Evolutionary conservation across 257 asterid species (phyloP).

Genomic region (Solanum peruvianum): DNA sequence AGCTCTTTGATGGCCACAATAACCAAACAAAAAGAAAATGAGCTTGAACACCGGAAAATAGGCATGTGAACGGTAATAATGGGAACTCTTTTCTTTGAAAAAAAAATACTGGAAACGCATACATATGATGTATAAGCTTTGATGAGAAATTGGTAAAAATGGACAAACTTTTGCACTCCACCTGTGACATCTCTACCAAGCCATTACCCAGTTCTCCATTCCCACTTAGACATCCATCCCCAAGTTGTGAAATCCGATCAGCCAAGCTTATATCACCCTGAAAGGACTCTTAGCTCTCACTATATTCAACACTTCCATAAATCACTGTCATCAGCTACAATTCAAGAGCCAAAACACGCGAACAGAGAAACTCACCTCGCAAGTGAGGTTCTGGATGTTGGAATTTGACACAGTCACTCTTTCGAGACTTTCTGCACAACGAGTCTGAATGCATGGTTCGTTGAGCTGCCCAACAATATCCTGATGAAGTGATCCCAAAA

Average conservation of each 20-base stretch:
- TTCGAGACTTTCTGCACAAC: not conserved
- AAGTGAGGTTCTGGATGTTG: not conserved
- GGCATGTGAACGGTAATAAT: not conserved
- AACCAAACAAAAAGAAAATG: constrained; percentile 2
- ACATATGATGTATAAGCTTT: not conserved
- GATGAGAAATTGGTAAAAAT: not conserved
- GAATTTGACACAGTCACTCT: not conserved
- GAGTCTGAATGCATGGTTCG: not conserved
- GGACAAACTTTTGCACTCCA: not conserved
- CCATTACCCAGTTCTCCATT: not conserved
- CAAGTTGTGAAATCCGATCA: not conserved
- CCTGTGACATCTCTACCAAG: constrained; percentile 4
- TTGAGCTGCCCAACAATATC: not conserved
- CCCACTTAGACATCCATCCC: constrained; percentile 2
- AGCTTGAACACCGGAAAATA: not conserved
- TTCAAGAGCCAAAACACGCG: not conserved
- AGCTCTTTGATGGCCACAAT: not conserved
- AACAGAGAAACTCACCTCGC: constrained; percentile 7
- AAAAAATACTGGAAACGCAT: not conserved
- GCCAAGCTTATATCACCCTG: constrained; percentile 7
- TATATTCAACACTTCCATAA: not conserved
- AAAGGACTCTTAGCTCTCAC: constrained; percentile 1
- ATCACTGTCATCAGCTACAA: not conserved
- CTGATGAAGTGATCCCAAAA: not conserved
- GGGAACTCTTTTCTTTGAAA: not conserved